These are phyloP conservation scores for Auricularia cornea DNA, from an alignment of 768 basidiomycete species.

Conservation along the genomic window DNA sequence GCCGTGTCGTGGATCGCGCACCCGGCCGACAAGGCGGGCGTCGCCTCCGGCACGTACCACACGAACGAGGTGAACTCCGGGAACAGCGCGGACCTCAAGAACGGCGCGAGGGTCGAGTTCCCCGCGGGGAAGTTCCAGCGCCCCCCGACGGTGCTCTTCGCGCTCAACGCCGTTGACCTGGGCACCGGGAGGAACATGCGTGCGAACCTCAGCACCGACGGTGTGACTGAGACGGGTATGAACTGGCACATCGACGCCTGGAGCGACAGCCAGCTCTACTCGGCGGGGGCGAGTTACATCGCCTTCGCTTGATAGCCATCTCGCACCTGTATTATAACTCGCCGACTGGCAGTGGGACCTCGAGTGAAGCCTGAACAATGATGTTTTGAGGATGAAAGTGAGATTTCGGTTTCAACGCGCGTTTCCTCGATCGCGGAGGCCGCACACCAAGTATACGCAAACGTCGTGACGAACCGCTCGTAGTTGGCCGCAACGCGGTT, in stretches of 20 bases:
- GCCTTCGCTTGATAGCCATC: not conserved
- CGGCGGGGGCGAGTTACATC: constrained; percentile 5
- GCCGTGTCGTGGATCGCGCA: constrained; percentile 7
- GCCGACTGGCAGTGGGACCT: no score
- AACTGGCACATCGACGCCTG: constrained; percentile 9
- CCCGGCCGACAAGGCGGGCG: constrained; percentile 5
- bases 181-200: not conserved
- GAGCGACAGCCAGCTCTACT: constrained; percentile 4
- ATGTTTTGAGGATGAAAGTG: no score
- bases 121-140: not conserved
- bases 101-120: not conserved
- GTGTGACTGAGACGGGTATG: not conserved
- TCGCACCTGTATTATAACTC: no score
- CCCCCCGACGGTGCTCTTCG: constrained; percentile 5
- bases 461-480: no score
- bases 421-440: no score
- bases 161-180: constrained; percentile 7
- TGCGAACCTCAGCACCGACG: not conserved
- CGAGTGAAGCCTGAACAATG: no score
- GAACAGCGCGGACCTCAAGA: not conserved
- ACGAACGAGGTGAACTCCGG: constrained; percentile 4
- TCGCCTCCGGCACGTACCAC: constrained; percentile 3
- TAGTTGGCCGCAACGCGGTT: no score
- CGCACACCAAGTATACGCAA: no score
- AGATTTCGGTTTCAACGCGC: no score